Base-by-base conservation (phyloP, 208 protist species). In the Borovskyia barvae region DNA sequence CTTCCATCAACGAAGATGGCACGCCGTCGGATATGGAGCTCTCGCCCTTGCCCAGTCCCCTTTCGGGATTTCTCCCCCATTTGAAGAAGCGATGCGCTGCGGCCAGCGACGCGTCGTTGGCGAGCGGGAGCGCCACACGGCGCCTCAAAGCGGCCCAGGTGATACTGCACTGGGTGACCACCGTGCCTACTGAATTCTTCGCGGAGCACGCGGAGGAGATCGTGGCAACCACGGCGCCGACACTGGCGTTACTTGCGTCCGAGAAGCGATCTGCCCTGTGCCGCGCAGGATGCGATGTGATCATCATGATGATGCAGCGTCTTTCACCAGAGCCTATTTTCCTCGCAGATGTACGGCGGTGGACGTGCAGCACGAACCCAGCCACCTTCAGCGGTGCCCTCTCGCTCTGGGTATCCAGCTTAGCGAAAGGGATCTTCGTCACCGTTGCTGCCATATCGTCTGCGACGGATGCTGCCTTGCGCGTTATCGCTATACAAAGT, bases 221-320 rank as follows among this genome's bases (percentile, higher is more conserved):
- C 19, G 39, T 75, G 5, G 50, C 42, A 9, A 30, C 51, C 3
- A 35, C 89, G n/a, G 24, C 59, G 4, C 50, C 48, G 9, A 58
- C 74, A 9, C 56, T 95, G 45, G 20, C 42, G n/a, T 66, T 71
- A 15, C 79, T 87, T 15, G 65, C 67, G 0, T 50, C 42, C 17
- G 88, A 95, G 50, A 90, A 90, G 68, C 79, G 88, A 4, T 92
- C 85, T 5, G 76, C 82, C 1, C 71, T 95, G 25, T 95, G 88
- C 58, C 85, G 85, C 0, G 51, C 75, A 2, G 85, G 75, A 14
- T 95, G 88, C 54, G 73, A 80, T 41, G 52, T 78, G 2, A 66
- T 90, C 41, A 47, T 58, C 1, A 43, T 67, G 7, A 33, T 91
- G 14, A 60, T 82, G 53, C 50, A 40, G 43, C 78, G 85, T 12